Base-by-base conservation (phyloP, 164 flowering plant species). In the grape (Vitis vinifera) region DNA sequence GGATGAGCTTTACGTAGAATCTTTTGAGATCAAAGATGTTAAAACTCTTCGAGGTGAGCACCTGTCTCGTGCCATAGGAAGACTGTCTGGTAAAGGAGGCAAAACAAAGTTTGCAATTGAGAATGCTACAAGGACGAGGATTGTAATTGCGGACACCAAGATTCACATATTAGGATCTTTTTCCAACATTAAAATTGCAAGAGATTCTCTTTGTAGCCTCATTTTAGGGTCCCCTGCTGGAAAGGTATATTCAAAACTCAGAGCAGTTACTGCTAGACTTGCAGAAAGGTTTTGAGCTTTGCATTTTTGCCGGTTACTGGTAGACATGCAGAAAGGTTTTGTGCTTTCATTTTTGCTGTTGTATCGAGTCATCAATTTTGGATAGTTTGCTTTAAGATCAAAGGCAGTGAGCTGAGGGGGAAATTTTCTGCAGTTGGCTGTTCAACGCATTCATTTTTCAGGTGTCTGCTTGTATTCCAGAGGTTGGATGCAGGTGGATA, bases 211-310 rank as follows among this genome's bases (percentile, higher is more conserved):
- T 51, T 83, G 90, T 66, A 85, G 88, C 68, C 82, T 85, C 60
- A 87, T 87, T 57, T 29, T 87, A 67, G 89, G 89, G 13, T 85
- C 91, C 3, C 88, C 91, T 66, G 86, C 88, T n/a, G 91, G 84
- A 2, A 87, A 87, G 75, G 91, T 85, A 1, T 87, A 85, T 51
- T 85, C 91, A 0, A 87, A 87, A 59, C 82, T 87, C 50, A 78
- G 91, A 78, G 77, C 84, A 1, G 87, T 87, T 17, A 61, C 82
- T 61, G 78, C 91, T 9, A 78, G 89, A 59, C 44, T 85, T 53
- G 83, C 83, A 1, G 90, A 87, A 67, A 74, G 80, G 79, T 80
- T 79, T 73, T 86, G 80, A 86, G 52, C 49, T 66, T 72, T 50
- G 27, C 44, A 37, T 3, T 37, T 37, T 37, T 37, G 44, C 44